Conservation (phyloP, 805 yeast genomes). For the Starmerella bombi region DNA sequence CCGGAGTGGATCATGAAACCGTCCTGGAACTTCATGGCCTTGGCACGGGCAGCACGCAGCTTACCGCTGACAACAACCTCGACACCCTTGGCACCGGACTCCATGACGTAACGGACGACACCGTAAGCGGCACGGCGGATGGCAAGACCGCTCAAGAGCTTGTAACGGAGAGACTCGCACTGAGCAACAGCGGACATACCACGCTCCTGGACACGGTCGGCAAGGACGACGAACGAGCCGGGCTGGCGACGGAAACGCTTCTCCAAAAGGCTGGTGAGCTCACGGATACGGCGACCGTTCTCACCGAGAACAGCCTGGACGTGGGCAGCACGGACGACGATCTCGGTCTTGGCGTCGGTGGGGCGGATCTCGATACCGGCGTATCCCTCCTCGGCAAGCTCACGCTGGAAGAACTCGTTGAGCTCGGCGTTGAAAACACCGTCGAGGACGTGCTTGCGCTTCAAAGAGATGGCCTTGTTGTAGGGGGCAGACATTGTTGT, state of each 20-base stretch:
- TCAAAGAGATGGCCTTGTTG: slow-evolving; percentile 61
- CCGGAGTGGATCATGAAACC: slow-evolving; percentile 99
- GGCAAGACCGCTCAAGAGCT: slow-evolving; percentile 95
- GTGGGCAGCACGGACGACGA: slow-evolving; percentile 97
- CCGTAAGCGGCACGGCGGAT: slow-evolving; percentile 99
- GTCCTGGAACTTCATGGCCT: slow-evolving; percentile 98
- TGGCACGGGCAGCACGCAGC: slow-evolving; percentile 99
- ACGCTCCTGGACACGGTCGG: slow-evolving; percentile 98
- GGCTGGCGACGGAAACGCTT: slow-evolving; percentile 96
- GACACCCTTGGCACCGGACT: slow-evolving; percentile 99
- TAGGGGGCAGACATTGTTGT: slow-evolving; percentile 15
- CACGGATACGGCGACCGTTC: slow-evolving; percentile 99
- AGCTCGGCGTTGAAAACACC: slow-evolving; percentile 99
- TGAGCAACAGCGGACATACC: slow-evolving; percentile 99
- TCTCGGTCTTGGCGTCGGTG: slow-evolving; percentile 95
- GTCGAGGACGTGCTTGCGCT: slow-evolving; percentile 99
- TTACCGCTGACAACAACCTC: slow-evolving; percentile 99
- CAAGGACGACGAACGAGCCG: slow-evolving; percentile 86
- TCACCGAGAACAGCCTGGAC: slow-evolving; percentile 98
- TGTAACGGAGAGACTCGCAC: slow-evolving; percentile 97
- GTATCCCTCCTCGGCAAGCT: slow-evolving; percentile 99
- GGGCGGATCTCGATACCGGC: slow-evolving; percentile 99
- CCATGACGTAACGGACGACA: slow-evolving; percentile 99
- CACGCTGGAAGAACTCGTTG: slow-evolving; percentile 99
- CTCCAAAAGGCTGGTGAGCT: slow-evolving; percentile 91